Percentiles rank a stretch among this genome's conserved stretches.
Conservation (phyloP, 331 rosid species). For the Pyracantha coccinea region DNA sequence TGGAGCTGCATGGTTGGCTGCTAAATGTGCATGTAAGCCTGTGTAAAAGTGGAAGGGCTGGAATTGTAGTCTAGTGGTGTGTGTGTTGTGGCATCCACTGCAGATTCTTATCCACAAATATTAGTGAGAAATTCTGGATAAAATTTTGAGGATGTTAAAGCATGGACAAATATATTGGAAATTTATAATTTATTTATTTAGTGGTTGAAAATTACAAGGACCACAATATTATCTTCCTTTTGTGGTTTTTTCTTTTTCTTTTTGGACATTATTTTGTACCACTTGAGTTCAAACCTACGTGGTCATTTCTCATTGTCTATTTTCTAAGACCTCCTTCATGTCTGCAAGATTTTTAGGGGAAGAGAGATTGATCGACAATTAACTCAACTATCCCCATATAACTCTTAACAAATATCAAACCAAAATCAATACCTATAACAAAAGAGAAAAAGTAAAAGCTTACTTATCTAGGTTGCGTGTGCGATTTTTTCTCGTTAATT, state of each 20-base stretch:
- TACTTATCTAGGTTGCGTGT: no score
- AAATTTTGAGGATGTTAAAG: constrained; percentile 39
- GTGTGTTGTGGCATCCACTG: constrained; percentile 47
- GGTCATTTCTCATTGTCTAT: neutral
- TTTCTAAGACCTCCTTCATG: neutral
- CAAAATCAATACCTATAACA: no score
- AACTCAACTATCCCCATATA: neutral
- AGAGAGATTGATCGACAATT: no score
- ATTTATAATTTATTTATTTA: neutral
- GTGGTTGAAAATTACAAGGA: constrained; percentile 6
- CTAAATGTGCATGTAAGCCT: constrained; percentile 23
- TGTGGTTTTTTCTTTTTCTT: neutral
- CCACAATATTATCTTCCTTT: neutral
- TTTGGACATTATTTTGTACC: neutral
- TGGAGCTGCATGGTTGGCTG: constrained; percentile 24
- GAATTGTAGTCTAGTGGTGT: constrained; percentile 22
- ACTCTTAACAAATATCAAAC: neutral
- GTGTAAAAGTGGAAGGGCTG: constrained; percentile 8
- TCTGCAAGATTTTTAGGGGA: neutral
- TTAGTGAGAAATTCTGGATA: constrained; percentile 43
- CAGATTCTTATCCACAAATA: constrained; percentile 77
- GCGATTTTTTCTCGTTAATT: no score
- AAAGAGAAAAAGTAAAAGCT: no score
- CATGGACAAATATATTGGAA: neutral
- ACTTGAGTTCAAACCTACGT: constrained; percentile 2